Evolutionary conservation across 768 basidiomycete genomes (phyloP).

Genomic region (Candolleomyces eurysporus): DNA sequence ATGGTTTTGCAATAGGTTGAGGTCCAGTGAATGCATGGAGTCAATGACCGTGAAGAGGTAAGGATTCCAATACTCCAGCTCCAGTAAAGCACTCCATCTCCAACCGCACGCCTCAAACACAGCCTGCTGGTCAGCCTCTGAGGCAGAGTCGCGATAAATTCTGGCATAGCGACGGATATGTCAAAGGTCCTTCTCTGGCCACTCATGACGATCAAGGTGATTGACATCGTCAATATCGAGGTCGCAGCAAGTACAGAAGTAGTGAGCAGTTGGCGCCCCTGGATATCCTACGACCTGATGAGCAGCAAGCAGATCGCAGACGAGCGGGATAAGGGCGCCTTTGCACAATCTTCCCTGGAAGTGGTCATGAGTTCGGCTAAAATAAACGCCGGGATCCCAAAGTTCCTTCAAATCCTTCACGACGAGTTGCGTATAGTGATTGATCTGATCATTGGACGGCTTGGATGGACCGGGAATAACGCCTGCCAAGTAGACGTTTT

Average conservation of each 20-base stretch:
- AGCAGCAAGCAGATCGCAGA: slow-evolving; percentile 32
- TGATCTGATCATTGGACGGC: slow-evolving; percentile 29
- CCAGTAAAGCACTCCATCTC: slow-evolving; percentile 26
- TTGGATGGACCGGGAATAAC: slow-evolving; percentile 38
- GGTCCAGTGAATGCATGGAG: slow-evolving; percentile 11
- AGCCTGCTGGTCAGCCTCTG: slow-evolving; percentile 6
- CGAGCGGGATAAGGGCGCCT: no score
- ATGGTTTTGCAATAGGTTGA: slow-evolving; percentile 15
- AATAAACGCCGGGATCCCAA: no score
- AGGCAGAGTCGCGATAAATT: slow-evolving; percentile 10
- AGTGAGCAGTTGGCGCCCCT: slow-evolving; percentile 10
- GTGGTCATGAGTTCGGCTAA: no score
- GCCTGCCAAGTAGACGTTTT: slow-evolving; percentile 35
- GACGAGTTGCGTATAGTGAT: slow-evolving; percentile 32
- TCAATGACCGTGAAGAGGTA: slow-evolving; percentile 10
- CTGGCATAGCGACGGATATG: slow-evolving; percentile 13
- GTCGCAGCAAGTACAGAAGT: slow-evolving; percentile 14
- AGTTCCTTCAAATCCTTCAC: slow-evolving; percentile 31
- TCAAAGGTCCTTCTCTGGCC: slow-evolving; percentile 10
- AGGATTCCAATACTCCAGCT: slow-evolving; percentile 16
- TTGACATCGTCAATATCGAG: slow-evolving; percentile 20
- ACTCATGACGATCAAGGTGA: slow-evolving; percentile 12
- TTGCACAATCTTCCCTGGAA: no score
- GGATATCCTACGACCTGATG: slow-evolving; percentile 23
- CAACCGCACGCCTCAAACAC: slow-evolving; percentile 21